Evolutionary conservation across 2,329 filamentous ascomycete species (phyloP).

Genomic region (Diaporthe capsici): DNA sequence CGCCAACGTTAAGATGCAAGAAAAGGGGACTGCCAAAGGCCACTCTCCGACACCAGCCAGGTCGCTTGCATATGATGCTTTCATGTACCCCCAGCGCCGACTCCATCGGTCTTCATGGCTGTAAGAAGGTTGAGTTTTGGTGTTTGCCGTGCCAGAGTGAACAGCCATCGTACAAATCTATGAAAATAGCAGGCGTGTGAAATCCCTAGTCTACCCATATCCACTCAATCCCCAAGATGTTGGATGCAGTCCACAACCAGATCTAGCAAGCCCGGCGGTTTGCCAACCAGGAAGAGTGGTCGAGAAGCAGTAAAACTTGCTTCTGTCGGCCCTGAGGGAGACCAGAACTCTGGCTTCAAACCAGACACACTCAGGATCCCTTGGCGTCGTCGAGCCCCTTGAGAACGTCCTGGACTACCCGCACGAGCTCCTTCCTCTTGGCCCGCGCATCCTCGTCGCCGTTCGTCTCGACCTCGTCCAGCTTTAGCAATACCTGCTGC

Average conservation of each 20-base stretch:
- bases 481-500: conserved; percentile 81
- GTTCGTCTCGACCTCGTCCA: conserved; percentile 82
- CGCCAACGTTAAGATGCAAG: neutral
- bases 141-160: neutral
- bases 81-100: neutral
- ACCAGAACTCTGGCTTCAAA: neutral
- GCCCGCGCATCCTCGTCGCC: conserved; percentile 75
- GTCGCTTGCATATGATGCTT: neutral
- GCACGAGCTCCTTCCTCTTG: conserved; percentile 80
- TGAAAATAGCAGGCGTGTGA: neutral
- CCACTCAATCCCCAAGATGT: neutral
- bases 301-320: neutral
- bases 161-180: conserved; percentile 17
- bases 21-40: neutral
- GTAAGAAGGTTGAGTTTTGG: neutral
- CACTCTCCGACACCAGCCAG: neutral
- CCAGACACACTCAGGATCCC: neutral
- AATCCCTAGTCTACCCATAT: neutral
- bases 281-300: neutral
- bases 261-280: neutral
- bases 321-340: neutral
- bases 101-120: neutral
- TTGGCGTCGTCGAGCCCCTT: conserved; percentile 70
- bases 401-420: conserved; percentile 76
- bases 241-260: neutral